A percentile compares a stretch with the other conserved stretches of the same genome.
Conservation (phyloP, 2,329 filamentous ascomycete species). For the Simplicillium aogashimaense region DNA sequence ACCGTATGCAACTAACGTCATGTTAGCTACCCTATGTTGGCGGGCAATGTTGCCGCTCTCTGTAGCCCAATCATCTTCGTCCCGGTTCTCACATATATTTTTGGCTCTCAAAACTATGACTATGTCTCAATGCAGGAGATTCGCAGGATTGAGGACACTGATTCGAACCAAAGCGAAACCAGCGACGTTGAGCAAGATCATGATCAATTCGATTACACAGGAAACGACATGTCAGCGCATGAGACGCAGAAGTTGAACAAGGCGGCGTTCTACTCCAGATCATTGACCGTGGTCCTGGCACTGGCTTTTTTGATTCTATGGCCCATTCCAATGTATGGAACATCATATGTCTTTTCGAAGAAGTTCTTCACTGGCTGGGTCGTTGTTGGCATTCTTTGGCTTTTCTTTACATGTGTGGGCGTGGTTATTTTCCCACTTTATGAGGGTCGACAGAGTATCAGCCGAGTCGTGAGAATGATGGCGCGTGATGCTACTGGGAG, state of each 20-base stretch:
- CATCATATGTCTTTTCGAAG: slow-evolving; percentile 53
- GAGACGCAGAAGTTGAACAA: slow-evolving; percentile 38
- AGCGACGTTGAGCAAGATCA: slow-evolving; percentile 8
- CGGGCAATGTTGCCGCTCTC: slow-evolving; percentile 70
- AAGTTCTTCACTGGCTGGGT: slow-evolving; percentile 68
- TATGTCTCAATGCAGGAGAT: slow-evolving; percentile 78
- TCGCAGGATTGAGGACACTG: slow-evolving; percentile 67
- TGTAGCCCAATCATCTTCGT: slow-evolving; percentile 63
- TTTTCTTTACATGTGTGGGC: slow-evolving; percentile 58
- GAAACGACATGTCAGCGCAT: slow-evolving; percentile 39
- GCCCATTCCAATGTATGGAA: slow-evolving; percentile 88
- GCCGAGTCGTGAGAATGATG: not conserved
- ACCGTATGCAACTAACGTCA: not conserved
- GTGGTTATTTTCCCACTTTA: slow-evolving; percentile 76
- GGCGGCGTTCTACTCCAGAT: slow-evolving; percentile 20
- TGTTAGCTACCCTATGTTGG: slow-evolving; percentile 62
- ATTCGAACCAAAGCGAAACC: slow-evolving; percentile 37
- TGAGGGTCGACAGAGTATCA: slow-evolving; percentile 56
- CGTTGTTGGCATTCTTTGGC: slow-evolving; percentile 60
- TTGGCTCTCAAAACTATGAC: slow-evolving; percentile 62
- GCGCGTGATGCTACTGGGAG: too few relatives aligned
- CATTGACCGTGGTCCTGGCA: slow-evolving; percentile 26
- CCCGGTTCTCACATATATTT: slow-evolving; percentile 61
- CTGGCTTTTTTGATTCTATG: slow-evolving; percentile 69
- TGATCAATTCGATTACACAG: slow-evolving; percentile 22